phyloP scores from a whole-genome alignment of 768 basidiomycete genomes.

The Mrakia blollopis region DNA sequence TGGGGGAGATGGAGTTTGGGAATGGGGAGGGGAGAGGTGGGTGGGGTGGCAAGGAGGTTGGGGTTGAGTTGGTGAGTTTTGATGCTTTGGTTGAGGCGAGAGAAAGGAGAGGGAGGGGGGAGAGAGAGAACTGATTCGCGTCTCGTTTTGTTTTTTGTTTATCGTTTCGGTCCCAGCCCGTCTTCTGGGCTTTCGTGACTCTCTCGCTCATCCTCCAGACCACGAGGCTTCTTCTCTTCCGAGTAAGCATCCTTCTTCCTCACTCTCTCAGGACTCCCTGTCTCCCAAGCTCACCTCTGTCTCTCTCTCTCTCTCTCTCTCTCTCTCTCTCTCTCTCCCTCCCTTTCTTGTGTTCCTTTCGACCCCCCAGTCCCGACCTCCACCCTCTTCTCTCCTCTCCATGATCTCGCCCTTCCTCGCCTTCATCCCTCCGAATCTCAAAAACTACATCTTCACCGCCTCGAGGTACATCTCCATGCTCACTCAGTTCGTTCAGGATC shows the following conservation, averaged over 20 bases:
- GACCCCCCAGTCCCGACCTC: constrained; percentile 40
- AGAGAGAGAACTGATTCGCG: neutral
- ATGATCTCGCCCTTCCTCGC: constrained; percentile 43
- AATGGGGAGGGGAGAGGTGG: constrained; percentile 17
- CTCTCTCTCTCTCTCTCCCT: constrained; percentile 1
- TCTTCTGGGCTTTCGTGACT: constrained; percentile 46
- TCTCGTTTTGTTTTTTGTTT: neutral
- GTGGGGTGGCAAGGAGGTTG: neutral
- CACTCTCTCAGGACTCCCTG: neutral
- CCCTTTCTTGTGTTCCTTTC: neutral
- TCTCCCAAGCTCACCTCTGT: neutral
- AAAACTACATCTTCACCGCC: constrained; percentile 40
- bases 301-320: neutral
- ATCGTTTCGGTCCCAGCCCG: constrained; percentile 37
- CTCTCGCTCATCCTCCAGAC: constrained; percentile 44
- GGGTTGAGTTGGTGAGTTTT: constrained; percentile 24
- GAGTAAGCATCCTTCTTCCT: constrained; percentile 34
- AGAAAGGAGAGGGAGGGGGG: neutral
- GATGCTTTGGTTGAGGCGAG: neutral
- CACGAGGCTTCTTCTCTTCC: constrained; percentile 42
- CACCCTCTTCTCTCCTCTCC: constrained; percentile 38
- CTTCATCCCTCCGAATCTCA: constrained; percentile 42
- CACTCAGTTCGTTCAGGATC: constrained; percentile 42
- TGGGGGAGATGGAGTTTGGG: constrained; percentile 23
- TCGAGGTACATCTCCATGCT: constrained; percentile 41